A percentile compares a stretch with the other conserved stretches of the same genome.
phyloP scores from a whole-genome alignment of 371 early-diverging fungal genomes.

The Mucor mucedo region DNA sequence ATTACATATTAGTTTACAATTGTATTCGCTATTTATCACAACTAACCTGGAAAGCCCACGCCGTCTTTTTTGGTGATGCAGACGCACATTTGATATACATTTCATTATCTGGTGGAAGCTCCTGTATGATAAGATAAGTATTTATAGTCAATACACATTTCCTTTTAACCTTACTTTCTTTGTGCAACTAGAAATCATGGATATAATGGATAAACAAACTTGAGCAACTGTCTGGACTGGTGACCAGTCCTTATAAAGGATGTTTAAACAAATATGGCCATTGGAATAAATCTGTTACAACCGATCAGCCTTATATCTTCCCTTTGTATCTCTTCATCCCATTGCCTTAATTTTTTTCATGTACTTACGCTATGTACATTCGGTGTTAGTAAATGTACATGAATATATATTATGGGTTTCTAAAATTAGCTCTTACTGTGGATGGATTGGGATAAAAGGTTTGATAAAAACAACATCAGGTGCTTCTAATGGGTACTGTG shows the following conservation, averaged over 20 bases:
- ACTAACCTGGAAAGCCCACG: conserved; percentile 82
- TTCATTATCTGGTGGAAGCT: conserved; percentile 78
- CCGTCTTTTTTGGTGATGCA: conserved; percentile 82
- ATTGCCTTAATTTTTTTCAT: background rate
- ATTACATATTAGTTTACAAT: background rate
- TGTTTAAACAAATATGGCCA: conserved; percentile 95
- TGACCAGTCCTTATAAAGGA: conserved; percentile 94
- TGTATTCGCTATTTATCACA: background rate
- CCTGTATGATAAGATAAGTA: conserved; percentile 38
- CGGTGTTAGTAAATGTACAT: background rate
- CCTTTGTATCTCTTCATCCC: too few relatives aligned
- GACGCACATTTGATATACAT: conserved; percentile 71
- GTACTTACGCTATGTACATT: conserved; percentile 1
- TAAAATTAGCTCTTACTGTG: conserved; percentile 64
- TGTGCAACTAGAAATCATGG: conserved; percentile 88
- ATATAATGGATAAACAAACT: conserved; percentile 92
- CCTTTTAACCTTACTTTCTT: conserved; percentile 61
- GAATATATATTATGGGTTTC: background rate
- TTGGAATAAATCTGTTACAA: conserved; percentile 79
- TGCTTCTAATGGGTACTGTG: conserved; percentile 85
- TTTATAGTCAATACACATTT: background rate
- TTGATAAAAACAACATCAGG: conserved; percentile 83
- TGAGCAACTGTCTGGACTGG: conserved; percentile 94
- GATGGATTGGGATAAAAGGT: conserved; percentile 79
- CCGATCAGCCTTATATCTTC: background rate